Conservation (phyloP, 176 grass and related monocot genomes). For the Avena eriantha region DNA sequence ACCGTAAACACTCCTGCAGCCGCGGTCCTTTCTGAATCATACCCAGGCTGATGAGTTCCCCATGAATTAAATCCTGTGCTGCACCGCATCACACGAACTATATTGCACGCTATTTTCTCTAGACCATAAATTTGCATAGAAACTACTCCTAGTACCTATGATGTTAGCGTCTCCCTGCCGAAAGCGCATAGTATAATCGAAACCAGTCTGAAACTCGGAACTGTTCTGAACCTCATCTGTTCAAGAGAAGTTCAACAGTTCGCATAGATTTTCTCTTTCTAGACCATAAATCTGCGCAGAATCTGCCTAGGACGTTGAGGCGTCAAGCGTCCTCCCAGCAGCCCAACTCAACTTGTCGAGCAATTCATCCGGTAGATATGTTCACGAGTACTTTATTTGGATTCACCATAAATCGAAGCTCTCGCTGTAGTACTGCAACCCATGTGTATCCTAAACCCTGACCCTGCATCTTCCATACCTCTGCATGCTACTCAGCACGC, state of each 20-base stretch:
- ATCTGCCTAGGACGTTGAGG: neutral
- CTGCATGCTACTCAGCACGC: neutral
- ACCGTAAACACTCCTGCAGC: neutral
- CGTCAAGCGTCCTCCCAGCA: neutral
- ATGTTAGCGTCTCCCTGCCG: too few relatives aligned
- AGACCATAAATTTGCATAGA: too few relatives aligned
- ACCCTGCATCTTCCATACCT: too few relatives aligned
- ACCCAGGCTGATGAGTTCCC: neutral
- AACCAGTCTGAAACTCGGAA: too few relatives aligned
- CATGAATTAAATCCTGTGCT: neutral
- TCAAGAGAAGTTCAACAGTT: neutral
- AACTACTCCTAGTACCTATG: too few relatives aligned
- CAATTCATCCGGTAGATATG: too few relatives aligned
- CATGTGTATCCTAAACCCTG: neutral
- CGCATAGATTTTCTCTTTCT: neutral
- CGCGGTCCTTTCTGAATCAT: neutral
- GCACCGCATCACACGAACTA: neutral
- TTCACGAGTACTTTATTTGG: neutral
- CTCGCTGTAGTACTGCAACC: neutral
- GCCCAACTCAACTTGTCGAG: conserved; percentile 14
- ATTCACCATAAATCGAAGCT: neutral
- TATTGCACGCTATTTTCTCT: neutral
- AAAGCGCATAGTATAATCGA: too few relatives aligned
- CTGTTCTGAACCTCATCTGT: too few relatives aligned
- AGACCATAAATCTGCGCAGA: too few relatives aligned